A percentile compares a stretch with the other conserved stretches of the same genome.
These are phyloP conservation scores for Pilatotrama ljubarskyi DNA, from an alignment of 768 basidiomycete species.

Conservation along the genomic window DNA sequence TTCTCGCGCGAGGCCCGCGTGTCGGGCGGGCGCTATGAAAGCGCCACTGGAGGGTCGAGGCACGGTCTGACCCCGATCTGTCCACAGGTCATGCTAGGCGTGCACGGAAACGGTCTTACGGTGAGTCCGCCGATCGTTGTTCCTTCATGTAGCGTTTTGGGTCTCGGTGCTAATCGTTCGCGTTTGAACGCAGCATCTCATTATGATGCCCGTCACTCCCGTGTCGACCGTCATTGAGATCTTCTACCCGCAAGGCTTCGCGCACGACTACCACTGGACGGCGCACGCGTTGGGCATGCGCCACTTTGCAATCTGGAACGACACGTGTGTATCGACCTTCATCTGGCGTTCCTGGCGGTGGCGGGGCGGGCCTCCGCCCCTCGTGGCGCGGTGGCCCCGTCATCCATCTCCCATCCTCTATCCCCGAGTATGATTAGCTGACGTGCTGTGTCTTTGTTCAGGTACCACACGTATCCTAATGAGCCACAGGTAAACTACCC, in stretches of 20 bases:
- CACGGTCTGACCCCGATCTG: slow-evolving; percentile 9
- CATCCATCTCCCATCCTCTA: not conserved
- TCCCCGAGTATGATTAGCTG: not conserved
- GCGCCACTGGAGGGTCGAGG: not conserved
- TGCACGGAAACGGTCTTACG: slow-evolving; percentile 81
- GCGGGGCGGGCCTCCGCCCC: not conserved
- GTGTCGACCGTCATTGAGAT: slow-evolving; percentile 85
- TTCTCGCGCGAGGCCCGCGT: too few species aligned
- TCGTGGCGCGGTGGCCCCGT: too few species aligned
- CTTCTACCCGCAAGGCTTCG: slow-evolving; percentile 78
- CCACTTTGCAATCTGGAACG: slow-evolving; percentile 81
- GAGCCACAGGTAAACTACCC: slow-evolving; percentile 60
- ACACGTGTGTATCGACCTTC: slow-evolving; percentile 49
- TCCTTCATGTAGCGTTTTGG: not conserved
- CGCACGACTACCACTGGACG: slow-evolving; percentile 89
- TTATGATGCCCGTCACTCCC: slow-evolving; percentile 77
- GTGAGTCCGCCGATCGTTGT: slow-evolving; percentile 16
- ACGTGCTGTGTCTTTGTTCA: slow-evolving; percentile 1
- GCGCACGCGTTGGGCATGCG: slow-evolving; percentile 67
- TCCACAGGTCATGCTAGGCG: slow-evolving; percentile 64
- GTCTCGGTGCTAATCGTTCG: not conserved
- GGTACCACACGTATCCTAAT: slow-evolving; percentile 46
- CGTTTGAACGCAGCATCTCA: slow-evolving; percentile 48
- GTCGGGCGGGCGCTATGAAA: not conserved
- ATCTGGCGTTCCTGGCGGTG: not conserved